These are phyloP conservation scores for Gonium pectorale DNA, from an alignment of 139 green algal species.

Conservation along the genomic window DNA sequence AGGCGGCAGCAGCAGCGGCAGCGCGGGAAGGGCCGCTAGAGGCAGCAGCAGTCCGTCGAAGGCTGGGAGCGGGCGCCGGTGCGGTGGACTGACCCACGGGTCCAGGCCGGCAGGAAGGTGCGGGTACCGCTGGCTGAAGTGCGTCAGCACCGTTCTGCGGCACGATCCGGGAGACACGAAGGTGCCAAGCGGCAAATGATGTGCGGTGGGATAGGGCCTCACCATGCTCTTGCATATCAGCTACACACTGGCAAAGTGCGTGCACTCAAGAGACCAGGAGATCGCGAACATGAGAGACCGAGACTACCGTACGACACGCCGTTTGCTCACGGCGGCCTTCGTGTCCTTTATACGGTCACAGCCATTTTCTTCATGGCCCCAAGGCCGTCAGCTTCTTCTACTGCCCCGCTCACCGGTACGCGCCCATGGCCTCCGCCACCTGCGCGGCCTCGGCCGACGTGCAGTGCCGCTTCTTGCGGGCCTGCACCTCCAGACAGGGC, in stretches of 20 bases:
- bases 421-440: slow-evolving; percentile 67
- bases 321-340: too few species aligned
- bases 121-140: slow-evolving; percentile 98
- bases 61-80: slow-evolving; percentile 29
- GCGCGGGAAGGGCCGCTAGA: slow-evolving; percentile 56
- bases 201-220: too few species aligned
- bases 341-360: too few species aligned
- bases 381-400: too few species aligned
- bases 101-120: slow-evolving; percentile 76
- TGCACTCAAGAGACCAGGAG: too few species aligned
- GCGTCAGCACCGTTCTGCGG: slow-evolving; percentile 90
- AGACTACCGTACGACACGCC: too few species aligned
- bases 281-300: too few species aligned
- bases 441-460: slow-evolving; percentile 80
- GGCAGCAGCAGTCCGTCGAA: slow-evolving; percentile 67
- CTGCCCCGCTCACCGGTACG: slow-evolving; percentile 51
- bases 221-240: too few species aligned
- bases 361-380: too few species aligned
- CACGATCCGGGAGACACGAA: not conserved
- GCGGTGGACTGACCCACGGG: not conserved
- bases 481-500: slow-evolving; percentile 84
- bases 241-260: too few species aligned
- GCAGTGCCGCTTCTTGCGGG: slow-evolving; percentile 81
- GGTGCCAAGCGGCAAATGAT: too few species aligned
- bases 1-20: slow-evolving; percentile 51